Evolutionary conservation across 1,284 basidiomycete genomes (phyloP).

Genomic region (Golubevia pallescens): DNA sequence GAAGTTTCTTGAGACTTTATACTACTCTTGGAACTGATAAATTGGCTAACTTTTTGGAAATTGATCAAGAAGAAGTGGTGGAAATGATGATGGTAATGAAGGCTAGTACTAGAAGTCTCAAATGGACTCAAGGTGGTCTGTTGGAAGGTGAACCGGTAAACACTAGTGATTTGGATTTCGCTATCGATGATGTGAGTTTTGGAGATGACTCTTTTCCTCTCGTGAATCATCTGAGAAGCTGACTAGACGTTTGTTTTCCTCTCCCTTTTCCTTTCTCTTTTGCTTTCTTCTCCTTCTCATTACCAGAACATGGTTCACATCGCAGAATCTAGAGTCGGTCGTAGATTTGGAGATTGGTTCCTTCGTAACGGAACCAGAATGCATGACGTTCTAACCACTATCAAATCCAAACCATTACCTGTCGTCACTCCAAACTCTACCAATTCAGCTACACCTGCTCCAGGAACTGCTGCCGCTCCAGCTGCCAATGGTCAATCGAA

Average conservation of each 20-base stretch:
- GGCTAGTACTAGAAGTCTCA: constrained; percentile 72
- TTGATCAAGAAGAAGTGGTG: constrained; percentile 88
- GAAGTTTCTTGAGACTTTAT: constrained; percentile 93
- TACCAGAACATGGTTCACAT: constrained; percentile 90
- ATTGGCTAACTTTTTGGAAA: constrained; percentile 83
- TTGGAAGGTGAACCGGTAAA: constrained; percentile 85
- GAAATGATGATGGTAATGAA: constrained; percentile 98
- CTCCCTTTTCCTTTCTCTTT: too few relatives aligned
- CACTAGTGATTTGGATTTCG: constrained; percentile 92
- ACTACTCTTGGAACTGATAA: constrained; percentile 90
- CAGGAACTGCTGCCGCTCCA: not conserved
- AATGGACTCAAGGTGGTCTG: constrained; percentile 73
- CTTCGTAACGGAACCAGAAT: constrained; percentile 71
- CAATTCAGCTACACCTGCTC: constrained; percentile 5
- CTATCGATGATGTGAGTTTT: constrained; percentile 80
- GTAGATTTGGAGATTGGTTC: constrained; percentile 94
- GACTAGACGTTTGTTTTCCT: too few relatives aligned
- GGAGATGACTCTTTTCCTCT: too few relatives aligned
- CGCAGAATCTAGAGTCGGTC: constrained; percentile 86
- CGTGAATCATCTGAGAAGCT: too few relatives aligned
- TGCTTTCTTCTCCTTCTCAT: too few relatives aligned
- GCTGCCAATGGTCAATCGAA: too few relatives aligned
- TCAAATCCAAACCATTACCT: constrained; percentile 43
- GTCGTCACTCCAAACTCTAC: constrained; percentile 17
- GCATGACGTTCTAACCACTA: constrained; percentile 41